A percentile compares a stretch with the other conserved stretches of the same genome.
phyloP scores from a whole-genome alignment of 768 basidiomycete species.

The Tubosaeta brunneosetosa region DNA sequence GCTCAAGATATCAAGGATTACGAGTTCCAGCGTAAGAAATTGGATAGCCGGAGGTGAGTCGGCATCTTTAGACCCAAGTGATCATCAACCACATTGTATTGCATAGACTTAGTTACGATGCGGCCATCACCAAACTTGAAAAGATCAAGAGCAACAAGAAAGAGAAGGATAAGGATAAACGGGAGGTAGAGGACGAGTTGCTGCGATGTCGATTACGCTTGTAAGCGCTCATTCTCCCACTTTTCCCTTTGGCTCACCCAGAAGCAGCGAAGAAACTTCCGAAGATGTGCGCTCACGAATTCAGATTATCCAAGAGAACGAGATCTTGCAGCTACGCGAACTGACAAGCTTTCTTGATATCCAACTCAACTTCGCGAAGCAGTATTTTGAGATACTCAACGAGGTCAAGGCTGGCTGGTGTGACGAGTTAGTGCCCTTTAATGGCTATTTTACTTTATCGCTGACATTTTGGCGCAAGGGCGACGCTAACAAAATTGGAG shows the following conservation, averaged over 20 bases:
- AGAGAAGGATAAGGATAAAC: slow-evolving; percentile 68
- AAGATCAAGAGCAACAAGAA: slow-evolving; percentile 71
- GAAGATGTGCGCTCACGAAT: slow-evolving; percentile 83
- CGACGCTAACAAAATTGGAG: slow-evolving; percentile 27
- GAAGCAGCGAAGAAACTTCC: slow-evolving; percentile 71
- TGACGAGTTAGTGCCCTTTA: slow-evolving; percentile 44
- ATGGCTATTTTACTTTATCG: not conserved
- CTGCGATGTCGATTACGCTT: slow-evolving; percentile 68
- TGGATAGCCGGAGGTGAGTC: slow-evolving; percentile 75
- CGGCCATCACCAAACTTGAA: slow-evolving; percentile 65
- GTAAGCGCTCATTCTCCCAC: slow-evolving; percentile 37
- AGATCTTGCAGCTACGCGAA: slow-evolving; percentile 65
- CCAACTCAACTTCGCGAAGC: slow-evolving; percentile 68
- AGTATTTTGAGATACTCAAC: slow-evolving; percentile 68
- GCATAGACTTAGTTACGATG: slow-evolving; percentile 68
- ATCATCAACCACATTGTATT: not conserved
- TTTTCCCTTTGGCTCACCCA: slow-evolving; percentile 5
- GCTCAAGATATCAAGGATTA: slow-evolving; percentile 80
- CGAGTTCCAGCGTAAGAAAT: slow-evolving; percentile 73
- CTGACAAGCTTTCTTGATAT: slow-evolving; percentile 67
- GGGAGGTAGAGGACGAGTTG: slow-evolving; percentile 80
- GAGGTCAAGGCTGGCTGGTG: slow-evolving; percentile 69
- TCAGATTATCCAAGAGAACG: slow-evolving; percentile 74
- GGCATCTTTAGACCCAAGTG: not conserved
- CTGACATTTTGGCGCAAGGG: slow-evolving; percentile 20